These are phyloP conservation scores for Suillus weaverae DNA, from an alignment of 768 basidiomycete genomes.

Conservation along the genomic window DNA sequence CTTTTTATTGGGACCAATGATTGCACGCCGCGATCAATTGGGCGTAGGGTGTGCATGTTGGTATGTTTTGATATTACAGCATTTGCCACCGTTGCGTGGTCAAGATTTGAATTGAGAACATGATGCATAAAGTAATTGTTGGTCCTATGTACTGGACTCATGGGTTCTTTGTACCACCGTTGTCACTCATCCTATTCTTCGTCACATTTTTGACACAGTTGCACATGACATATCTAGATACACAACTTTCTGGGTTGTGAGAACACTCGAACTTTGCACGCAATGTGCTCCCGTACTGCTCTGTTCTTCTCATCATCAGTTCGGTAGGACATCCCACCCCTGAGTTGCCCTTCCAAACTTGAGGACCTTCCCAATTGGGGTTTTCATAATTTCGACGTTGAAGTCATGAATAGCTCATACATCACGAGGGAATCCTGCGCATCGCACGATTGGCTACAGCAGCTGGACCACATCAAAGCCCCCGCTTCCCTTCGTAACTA, in stretches of 20 bases:
- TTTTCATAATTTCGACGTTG: neutral
- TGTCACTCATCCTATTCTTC: neutral
- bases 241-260: neutral
- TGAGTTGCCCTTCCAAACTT: neutral
- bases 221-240: neutral
- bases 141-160: neutral
- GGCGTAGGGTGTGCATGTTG: neutral
- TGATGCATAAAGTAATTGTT: neutral
- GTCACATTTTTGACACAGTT: neutral
- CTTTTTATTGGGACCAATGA: neutral
- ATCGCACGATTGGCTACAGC: neutral
- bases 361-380: neutral
- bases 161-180: neutral
- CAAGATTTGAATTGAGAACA: neutral
- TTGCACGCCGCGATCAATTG: neutral
- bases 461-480: conserved; percentile 30
- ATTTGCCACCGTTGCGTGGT: neutral
- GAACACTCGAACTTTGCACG: neutral
- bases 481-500: conserved; percentile 25
- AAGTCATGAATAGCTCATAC: neutral
- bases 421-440: neutral
- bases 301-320: neutral
- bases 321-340: neutral
- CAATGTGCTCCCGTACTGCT: neutral
- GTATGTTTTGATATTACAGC: neutral